A percentile compares a stretch with the other conserved stretches of the same genome.
These are phyloP conservation scores for Nidularia pulvinata DNA, from an alignment of 768 basidiomycete species.

Conservation along the genomic window DNA sequence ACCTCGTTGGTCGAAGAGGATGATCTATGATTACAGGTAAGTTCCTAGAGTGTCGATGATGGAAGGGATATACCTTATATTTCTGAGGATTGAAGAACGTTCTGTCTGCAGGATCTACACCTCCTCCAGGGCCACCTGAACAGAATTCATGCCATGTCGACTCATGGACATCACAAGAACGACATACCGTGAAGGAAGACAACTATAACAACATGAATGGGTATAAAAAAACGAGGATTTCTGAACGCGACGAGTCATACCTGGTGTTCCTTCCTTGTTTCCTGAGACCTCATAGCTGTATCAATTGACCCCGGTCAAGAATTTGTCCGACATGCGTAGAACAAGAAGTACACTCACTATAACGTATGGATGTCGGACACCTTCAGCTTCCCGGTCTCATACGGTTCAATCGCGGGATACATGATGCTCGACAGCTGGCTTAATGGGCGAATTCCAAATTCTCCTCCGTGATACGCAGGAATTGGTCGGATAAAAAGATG, in stretches of 20 bases:
- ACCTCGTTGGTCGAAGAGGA: slow-evolving; percentile 91
- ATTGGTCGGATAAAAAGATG: too few species aligned
- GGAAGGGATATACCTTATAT: slow-evolving; percentile 58
- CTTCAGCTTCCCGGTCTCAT: slow-evolving; percentile 61
- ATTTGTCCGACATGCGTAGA: not conserved
- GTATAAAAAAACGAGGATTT: not conserved
- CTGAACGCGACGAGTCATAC: slow-evolving; percentile 28
- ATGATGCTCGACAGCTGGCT: slow-evolving; percentile 23
- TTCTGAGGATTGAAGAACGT: slow-evolving; percentile 83
- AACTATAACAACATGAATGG: slow-evolving; percentile 34
- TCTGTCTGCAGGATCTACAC: slow-evolving; percentile 65
- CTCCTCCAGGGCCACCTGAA: slow-evolving; percentile 82
- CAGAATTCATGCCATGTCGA: slow-evolving; percentile 1
- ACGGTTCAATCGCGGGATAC: slow-evolving; percentile 74
- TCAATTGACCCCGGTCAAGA: not conserved
- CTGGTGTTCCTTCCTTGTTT: slow-evolving; percentile 74
- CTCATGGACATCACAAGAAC: not conserved
- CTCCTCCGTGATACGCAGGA: too few species aligned
- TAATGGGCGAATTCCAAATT: too few species aligned
- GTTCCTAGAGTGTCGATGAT: not conserved
- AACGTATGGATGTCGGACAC: slow-evolving; percentile 77
- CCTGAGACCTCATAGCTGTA: slow-evolving; percentile 81
- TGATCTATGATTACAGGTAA: slow-evolving; percentile 46
- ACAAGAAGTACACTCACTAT: slow-evolving; percentile 43
- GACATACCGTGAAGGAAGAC: slow-evolving; percentile 75